Percentiles rank a stretch among this genome's conserved stretches.
Evolutionary conservation across 805 yeast species (phyloP).

Genomic region (Barnettozyma californica): DNA sequence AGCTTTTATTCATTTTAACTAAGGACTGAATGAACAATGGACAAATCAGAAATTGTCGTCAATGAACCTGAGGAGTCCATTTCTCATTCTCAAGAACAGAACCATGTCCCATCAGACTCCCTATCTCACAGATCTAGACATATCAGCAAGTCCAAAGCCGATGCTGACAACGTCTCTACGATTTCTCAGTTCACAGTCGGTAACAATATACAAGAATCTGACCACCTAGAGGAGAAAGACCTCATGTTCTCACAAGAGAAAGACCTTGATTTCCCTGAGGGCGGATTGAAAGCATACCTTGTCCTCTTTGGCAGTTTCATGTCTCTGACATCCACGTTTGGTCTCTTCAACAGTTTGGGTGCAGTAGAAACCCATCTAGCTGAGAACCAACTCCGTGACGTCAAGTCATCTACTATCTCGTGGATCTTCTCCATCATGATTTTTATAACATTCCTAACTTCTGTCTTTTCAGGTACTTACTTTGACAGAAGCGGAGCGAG

Average conservation of each 20-base stretch:
- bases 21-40: no score
- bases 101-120: no score
- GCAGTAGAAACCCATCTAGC: constrained; percentile 58
- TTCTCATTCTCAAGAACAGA: no score
- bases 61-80: no score
- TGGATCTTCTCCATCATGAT: constrained; percentile 62
- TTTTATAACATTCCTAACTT: constrained; percentile 42
- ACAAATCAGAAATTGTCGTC: no score
- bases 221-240: neutral
- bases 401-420: constrained; percentile 43
- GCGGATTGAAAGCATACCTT: constrained; percentile 50
- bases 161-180: no score
- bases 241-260: constrained; percentile 21
- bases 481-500: constrained; percentile 51
- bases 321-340: constrained; percentile 50
- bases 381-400: constrained; percentile 44
- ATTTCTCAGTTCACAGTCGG: neutral
- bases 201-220: neutral
- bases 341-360: constrained; percentile 54
- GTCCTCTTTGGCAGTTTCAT: constrained; percentile 55
- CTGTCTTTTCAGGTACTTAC: constrained; percentile 50
- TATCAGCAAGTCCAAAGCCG: neutral
- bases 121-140: neutral
- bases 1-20: no score
- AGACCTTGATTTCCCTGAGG: constrained; percentile 46